A percentile compares a stretch with the other conserved stretches of the same genome.
Evolutionary conservation across 225 moss, liverwort and hornwort species (phyloP).

Genomic region (Physcomitrium patens): DNA sequence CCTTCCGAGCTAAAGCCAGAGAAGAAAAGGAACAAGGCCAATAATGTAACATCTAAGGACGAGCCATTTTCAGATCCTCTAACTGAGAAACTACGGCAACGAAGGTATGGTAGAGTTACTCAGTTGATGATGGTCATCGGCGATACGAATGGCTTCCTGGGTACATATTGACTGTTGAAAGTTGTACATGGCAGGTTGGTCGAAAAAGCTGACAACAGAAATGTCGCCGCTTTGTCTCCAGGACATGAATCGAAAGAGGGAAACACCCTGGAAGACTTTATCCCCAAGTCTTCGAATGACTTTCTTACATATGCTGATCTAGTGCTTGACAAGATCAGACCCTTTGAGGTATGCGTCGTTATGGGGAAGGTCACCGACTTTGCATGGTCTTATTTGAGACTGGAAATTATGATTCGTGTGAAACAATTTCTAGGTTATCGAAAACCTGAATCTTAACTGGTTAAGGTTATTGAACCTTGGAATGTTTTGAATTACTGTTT

Average conservation of each 20-base stretch:
- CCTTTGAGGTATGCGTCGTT: constrained; percentile 50
- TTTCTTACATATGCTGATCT: constrained; percentile 73
- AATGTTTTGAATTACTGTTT: no score
- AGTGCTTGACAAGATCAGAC: constrained; percentile 61
- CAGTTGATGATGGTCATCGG: no score
- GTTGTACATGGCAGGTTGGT: constrained; percentile 51
- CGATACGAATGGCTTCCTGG: no score
- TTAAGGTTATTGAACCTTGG: no score
- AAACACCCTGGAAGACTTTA: constrained; percentile 64
- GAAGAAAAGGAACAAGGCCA: constrained; percentile 51
- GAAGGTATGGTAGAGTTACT: constrained; percentile 37
- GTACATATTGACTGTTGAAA: neutral
- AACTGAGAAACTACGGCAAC: constrained; percentile 74
- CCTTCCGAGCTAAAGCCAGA: constrained; percentile 51
- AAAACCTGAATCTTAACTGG: no score
- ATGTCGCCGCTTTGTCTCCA: constrained; percentile 64
- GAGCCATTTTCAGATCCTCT: constrained; percentile 59
- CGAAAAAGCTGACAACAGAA: constrained; percentile 72
- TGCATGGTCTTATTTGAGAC: no score
- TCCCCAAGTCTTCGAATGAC: constrained; percentile 76
- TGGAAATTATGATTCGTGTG: no score
- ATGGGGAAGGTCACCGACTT: no score
- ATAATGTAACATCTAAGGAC: constrained; percentile 37
- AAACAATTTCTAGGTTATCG: no score
- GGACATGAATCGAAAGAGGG: constrained; percentile 43